A percentile compares a stretch with the other conserved stretches of the same genome.
Conservation (phyloP, 305 asterid genomes). For the Petunia hybrid region DNA sequence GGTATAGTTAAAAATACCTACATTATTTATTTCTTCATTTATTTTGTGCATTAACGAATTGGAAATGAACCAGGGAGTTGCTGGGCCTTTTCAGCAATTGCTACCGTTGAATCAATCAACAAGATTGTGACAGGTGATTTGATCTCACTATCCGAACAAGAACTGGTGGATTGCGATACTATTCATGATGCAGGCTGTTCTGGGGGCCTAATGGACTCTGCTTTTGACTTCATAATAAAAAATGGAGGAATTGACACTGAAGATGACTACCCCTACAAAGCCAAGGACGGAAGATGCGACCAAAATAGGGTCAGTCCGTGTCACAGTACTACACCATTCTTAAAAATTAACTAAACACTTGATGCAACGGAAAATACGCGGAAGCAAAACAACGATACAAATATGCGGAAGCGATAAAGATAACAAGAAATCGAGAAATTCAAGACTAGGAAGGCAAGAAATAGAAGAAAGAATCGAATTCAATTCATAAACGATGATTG, state of each 20-base stretch:
- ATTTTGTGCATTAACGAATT: too few relatives aligned
- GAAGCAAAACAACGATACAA: too few relatives aligned
- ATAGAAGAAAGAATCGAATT: too few relatives aligned
- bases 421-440: too few relatives aligned
- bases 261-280: slow-evolving; percentile 78
- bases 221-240: slow-evolving; percentile 72
- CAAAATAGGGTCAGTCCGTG: slow-evolving; percentile 68
- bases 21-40: too few relatives aligned
- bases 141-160: slow-evolving; percentile 89
- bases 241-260: slow-evolving; percentile 91
- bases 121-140: slow-evolving; percentile 62
- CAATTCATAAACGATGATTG: too few relatives aligned
- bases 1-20: too few relatives aligned
- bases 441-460: too few relatives aligned
- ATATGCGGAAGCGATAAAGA: too few relatives aligned
- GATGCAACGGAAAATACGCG: too few relatives aligned
- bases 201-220: slow-evolving; percentile 96
- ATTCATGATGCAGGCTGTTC: slow-evolving; percentile 69
- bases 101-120: slow-evolving; percentile 76
- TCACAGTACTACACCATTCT: too few relatives aligned
- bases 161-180: slow-evolving; percentile 85
- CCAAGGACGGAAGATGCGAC: slow-evolving; percentile 73
- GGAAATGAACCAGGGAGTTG: slow-evolving; percentile 77
- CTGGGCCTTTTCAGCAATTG: slow-evolving; percentile 94
- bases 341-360: too few relatives aligned